Percentiles rank a stretch among this genome's conserved stretches.
phyloP scores from a whole-genome alignment of 192 early-diverging fungal genomes.

The Jimgerdemannia lactiflua region DNA sequence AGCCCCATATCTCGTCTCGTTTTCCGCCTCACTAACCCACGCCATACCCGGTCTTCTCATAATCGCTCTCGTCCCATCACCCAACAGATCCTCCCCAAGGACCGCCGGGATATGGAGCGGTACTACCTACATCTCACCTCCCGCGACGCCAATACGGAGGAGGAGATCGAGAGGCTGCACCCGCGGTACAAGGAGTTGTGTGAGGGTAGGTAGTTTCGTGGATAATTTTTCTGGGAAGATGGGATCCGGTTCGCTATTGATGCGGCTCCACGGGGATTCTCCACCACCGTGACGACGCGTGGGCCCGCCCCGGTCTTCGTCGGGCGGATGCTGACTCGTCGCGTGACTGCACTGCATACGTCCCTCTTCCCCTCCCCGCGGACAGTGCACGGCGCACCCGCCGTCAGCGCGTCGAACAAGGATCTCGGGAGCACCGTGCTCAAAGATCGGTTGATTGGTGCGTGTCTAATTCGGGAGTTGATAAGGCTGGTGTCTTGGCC shows the following conservation, averaged over 20 bases:
- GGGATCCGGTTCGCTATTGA: too few species aligned
- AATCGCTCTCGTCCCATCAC: not conserved
- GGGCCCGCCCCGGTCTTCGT: too few species aligned
- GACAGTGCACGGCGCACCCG: constrained; percentile 33
- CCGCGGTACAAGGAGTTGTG: constrained; percentile 51
- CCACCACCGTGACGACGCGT: too few species aligned
- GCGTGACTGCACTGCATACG: too few species aligned
- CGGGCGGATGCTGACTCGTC: too few species aligned
- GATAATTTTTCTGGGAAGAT: too few species aligned
- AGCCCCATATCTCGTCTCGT: not conserved
- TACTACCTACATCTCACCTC: constrained; percentile 40
- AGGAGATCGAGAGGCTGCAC: constrained; percentile 32
- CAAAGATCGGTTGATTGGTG: constrained; percentile 42
- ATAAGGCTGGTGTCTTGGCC: too few species aligned
- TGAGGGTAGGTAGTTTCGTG: constrained; percentile 25
- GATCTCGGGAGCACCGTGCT: constrained; percentile 35
- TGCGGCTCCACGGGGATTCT: too few species aligned
- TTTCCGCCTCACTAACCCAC: not conserved
- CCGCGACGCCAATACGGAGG: constrained; percentile 30
- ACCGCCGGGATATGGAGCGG: constrained; percentile 45
- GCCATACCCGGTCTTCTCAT: not conserved
- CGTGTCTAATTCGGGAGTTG: not conserved
- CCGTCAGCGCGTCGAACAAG: constrained; percentile 20
- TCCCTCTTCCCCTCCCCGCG: too few species aligned
- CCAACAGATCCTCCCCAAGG: constrained; percentile 30